Evolutionary conservation across 139 green algal genomes (phyloP).

Genomic region (Monoraphidium neglectum): DNA sequence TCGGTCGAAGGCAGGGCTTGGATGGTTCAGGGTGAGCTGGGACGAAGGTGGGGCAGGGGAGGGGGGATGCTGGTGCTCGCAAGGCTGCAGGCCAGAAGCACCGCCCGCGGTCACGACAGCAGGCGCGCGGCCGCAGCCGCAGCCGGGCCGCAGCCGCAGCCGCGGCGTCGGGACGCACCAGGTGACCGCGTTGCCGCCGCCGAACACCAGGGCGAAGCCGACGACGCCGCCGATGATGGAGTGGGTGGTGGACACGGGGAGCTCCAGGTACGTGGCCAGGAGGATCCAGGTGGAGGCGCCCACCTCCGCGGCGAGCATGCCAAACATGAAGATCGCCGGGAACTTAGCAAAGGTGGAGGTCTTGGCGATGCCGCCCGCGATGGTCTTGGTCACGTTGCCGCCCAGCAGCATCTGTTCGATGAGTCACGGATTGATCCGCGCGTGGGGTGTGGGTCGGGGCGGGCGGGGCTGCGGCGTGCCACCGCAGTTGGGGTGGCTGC

Average conservation of each 20-base stretch:
- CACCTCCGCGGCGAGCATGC: slow-evolving; percentile 42
- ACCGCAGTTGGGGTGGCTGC: too few species aligned
- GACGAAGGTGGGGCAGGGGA: too few species aligned
- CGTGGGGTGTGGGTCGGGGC: too few species aligned
- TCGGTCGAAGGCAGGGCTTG: too few species aligned
- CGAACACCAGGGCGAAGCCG: slow-evolving; percentile 37
- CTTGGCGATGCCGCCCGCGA: slow-evolving; percentile 27
- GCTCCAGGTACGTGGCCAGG: slow-evolving; percentile 56
- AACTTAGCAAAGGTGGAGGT: not conserved
- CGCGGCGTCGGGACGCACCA: slow-evolving; percentile 28
- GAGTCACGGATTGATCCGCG: too few species aligned
- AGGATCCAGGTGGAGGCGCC: slow-evolving; percentile 43
- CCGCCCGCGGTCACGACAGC: too few species aligned
- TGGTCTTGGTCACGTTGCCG: slow-evolving; percentile 17
- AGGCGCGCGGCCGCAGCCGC: too few species aligned
- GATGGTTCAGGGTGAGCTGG: too few species aligned
- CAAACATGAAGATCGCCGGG: slow-evolving; percentile 22
- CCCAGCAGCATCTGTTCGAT: slow-evolving; percentile 32
- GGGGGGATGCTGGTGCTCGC: too few species aligned
- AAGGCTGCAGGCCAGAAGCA: too few species aligned
- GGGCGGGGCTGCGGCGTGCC: too few species aligned
- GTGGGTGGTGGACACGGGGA: slow-evolving; percentile 75
- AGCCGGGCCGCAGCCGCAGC: slow-evolving; percentile 3
- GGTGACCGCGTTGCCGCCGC: slow-evolving; percentile 23
- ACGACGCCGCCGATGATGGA: slow-evolving; percentile 47